Conservation (phyloP, 805 yeast genomes). For the Teunomyces atbi region DNA sequence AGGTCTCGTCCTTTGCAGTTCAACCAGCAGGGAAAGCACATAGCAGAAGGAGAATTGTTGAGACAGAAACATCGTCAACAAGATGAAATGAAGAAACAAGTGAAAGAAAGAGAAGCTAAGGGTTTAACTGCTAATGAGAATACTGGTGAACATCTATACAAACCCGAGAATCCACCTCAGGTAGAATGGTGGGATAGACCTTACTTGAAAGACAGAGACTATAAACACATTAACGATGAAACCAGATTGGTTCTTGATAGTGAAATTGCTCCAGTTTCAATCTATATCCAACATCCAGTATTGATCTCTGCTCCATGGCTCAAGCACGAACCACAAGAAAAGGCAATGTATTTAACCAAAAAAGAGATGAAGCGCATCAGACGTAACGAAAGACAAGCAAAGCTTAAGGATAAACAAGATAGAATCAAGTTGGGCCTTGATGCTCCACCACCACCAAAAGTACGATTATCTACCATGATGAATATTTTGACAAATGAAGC, state of each 20-base stretch:
- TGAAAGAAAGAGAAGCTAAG: slow-evolving; percentile 27
- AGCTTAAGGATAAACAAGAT: slow-evolving; percentile 71
- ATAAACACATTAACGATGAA: slow-evolving; percentile 31
- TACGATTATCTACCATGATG: slow-evolving; percentile 81
- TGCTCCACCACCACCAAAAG: slow-evolving; percentile 87
- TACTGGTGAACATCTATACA: slow-evolving; percentile 57
- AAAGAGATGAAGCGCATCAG: slow-evolving; percentile 73
- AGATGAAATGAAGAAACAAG: slow-evolving; percentile 13
- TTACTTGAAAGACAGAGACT: slow-evolving; percentile 41
- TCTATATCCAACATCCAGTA: slow-evolving; percentile 82
- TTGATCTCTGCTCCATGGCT: slow-evolving; percentile 63
- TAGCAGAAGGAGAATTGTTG: slow-evolving; percentile 51
- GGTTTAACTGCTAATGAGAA: slow-evolving; percentile 51
- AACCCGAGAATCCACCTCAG: slow-evolving; percentile 51
- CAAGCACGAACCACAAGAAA: slow-evolving; percentile 34
- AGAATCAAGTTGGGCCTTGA: slow-evolving; percentile 76
- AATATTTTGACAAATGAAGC: slow-evolving; percentile 82
- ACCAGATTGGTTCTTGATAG: slow-evolving; percentile 30
- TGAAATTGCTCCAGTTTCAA: slow-evolving; percentile 52
- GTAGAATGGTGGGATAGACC: slow-evolving; percentile 91
- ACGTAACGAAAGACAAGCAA: slow-evolving; percentile 61
- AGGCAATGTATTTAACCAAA: slow-evolving; percentile 65
- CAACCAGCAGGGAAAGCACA: slow-evolving; percentile 63
- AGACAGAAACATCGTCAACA: slow-evolving; percentile 34
- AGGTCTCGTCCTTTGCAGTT: slow-evolving; percentile 44